Conservation (phyloP, 2,329 filamentous ascomycete genomes). For the Clarireedia monteithiana region DNA sequence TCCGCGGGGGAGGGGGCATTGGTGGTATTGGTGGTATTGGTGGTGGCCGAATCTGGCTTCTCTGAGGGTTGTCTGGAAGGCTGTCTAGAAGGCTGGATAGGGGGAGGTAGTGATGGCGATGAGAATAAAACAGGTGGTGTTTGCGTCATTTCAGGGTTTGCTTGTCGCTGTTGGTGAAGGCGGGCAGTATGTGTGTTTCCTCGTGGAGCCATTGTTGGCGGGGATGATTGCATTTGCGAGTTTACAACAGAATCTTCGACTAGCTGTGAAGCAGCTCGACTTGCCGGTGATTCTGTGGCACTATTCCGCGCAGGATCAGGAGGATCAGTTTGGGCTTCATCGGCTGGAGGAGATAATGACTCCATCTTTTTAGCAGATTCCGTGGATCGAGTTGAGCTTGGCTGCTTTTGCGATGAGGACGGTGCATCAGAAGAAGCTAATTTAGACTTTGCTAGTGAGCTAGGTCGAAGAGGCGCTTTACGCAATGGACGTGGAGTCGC, state of each 20-base stretch:
- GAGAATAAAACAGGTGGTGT: slow-evolving; percentile 29
- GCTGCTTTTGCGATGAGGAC: slow-evolving; percentile 17
- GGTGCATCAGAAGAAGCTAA: slow-evolving; percentile 8
- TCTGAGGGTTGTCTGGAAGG: background rate
- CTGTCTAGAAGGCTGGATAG: slow-evolving; percentile 15
- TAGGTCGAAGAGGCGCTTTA: slow-evolving; percentile 8
- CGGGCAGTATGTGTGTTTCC: slow-evolving; percentile 26
- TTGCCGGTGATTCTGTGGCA: background rate
- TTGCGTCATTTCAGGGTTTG: slow-evolving; percentile 19
- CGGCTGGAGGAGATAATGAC: slow-evolving; percentile 23
- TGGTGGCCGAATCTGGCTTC: slow-evolving; percentile 1
- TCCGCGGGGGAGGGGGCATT: slow-evolving; percentile 23
- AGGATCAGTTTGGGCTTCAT: background rate
- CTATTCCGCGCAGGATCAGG: no score
- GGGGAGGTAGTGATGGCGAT: slow-evolving; percentile 28
- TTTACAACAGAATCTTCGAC: slow-evolving; percentile 15
- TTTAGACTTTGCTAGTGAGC: background rate
- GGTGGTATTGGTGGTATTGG: slow-evolving; percentile 10
- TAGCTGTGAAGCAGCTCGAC: background rate
- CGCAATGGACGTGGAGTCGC: slow-evolving; percentile 14
- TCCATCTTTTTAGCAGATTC: slow-evolving; percentile 1
- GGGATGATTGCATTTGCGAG: slow-evolving; percentile 27
- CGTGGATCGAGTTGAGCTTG: no score
- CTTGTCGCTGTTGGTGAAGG: slow-evolving; percentile 21
- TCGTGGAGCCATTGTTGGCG: slow-evolving; percentile 23